Base-by-base conservation (phyloP, 768 basidiomycete genomes). In the Lactarius hatsudake region DNA sequence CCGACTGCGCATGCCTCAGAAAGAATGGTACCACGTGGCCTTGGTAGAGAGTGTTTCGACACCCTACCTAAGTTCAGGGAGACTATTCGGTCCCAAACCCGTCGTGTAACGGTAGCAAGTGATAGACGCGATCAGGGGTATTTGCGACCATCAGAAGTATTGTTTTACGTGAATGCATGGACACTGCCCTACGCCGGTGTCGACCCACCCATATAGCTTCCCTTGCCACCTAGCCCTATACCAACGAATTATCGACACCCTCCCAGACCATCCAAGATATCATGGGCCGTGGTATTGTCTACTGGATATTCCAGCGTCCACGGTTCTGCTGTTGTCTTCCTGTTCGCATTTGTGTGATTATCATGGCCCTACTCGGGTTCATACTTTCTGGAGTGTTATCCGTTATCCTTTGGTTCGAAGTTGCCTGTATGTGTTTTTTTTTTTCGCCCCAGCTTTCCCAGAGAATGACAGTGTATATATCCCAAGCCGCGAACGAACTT, bases 321-420 rank as follows among this genome's bases (percentile, higher is more conserved):
- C 82, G 78, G 3, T 88, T 83, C 73, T 89, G 88, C 72, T 87
- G 80, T 70, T 87, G 87, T 70, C 74, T 89, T 67, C 86, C 86
- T 34, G 86, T 87, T 7, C 82, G 88, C 64, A 63, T 84, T 5
- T 87, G 89, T 40, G 87, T 89, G 38, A 77, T 86, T 55, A 71
- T 82, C 54, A 81, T 86, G 79, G 80, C 86, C 34, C 65, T 82
- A 3, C 74, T 88, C 9, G 83, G 82, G 1, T 81, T 87, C 62
- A 69, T 87, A 23, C 76, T 88, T 36, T 79, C 86, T 9, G 87
- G 84, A 1, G 66, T 83, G 20, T 76, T 89, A 38, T 79, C 85
- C 3, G 74, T 84, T 68, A 72, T 84, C 42, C 71, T 87, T 30
- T 90, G 87, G 88, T 87, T 84, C 73, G 85, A 88, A 73, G 75